Evolutionary conservation across 129 eudicot genomes (phyloP).

Genomic region (Glebionis coronaria): DNA sequence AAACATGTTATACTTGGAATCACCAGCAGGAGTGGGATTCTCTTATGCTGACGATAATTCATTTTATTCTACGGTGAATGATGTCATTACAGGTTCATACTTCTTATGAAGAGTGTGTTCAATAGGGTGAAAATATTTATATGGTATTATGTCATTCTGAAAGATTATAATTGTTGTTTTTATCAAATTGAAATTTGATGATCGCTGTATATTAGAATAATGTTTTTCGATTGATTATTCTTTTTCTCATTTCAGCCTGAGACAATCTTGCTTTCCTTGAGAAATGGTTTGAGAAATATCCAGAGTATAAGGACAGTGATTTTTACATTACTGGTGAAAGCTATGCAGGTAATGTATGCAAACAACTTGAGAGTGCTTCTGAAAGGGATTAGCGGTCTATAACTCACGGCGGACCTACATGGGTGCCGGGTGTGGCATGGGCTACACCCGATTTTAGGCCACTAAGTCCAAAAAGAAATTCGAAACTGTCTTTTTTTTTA

Average conservation of each 20-base stretch:
- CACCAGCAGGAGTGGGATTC: conserved; percentile 95
- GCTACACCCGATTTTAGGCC: no score
- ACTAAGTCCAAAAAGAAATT: no score
- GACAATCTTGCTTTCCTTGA: conserved; percentile 71
- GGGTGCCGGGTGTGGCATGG: no score
- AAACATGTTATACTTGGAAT: conserved; percentile 83
- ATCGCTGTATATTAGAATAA: conserved; percentile 4
- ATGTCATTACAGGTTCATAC: conserved; percentile 59
- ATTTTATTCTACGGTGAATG: conserved; percentile 45
- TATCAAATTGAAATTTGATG: neutral
- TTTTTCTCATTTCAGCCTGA: conserved; percentile 39
- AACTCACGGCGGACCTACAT: no score
- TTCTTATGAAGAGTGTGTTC: conserved; percentile 4
- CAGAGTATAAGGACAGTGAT: conserved; percentile 59
- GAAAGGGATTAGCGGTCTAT: neutral
- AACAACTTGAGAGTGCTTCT: neutral
- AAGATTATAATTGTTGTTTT: no score
- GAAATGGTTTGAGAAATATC: conserved; percentile 62
- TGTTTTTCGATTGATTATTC: neutral
- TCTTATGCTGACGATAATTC: conserved; percentile 59
- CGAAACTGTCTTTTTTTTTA: no score
- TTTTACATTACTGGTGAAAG: conserved; percentile 77
- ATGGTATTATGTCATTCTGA: conserved; percentile 7
- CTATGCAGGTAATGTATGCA: conserved; percentile 56
- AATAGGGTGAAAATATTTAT: neutral